Conservation (phyloP, 768 basidiomycete genomes). For the Pleurotus sapidus region DNA sequence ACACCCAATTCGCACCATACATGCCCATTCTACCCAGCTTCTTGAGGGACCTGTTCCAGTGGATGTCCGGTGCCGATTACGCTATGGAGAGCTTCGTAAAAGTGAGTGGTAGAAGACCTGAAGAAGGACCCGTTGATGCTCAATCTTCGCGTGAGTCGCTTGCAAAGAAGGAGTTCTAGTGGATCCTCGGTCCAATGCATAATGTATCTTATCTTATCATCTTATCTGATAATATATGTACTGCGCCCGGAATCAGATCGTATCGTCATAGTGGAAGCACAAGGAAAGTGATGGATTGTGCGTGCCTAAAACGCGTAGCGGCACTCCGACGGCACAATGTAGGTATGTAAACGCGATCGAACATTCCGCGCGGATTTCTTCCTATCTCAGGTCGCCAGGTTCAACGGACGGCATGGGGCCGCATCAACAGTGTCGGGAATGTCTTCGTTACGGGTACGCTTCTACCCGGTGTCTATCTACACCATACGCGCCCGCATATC, state of each 20-base stretch:
- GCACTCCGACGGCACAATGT: too few species aligned
- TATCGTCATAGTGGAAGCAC: too few species aligned
- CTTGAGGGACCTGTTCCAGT: conserved; percentile 69
- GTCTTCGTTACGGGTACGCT: not conserved
- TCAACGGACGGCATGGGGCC: not conserved
- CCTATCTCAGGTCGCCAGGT: not conserved
- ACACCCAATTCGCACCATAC: conserved; percentile 55
- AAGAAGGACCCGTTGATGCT: conserved; percentile 39
- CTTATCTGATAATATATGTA: not conserved
- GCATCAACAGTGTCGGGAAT: not conserved
- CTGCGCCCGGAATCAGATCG: not conserved
- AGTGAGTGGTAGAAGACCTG: conserved; percentile 52
- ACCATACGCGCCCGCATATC: not conserved
- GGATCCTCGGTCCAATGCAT: not conserved
- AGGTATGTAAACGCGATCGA: not conserved
- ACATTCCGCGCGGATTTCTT: not conserved
- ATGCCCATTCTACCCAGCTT: conserved; percentile 67
- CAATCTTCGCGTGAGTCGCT: not conserved
- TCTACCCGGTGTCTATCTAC: not conserved
- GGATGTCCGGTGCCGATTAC: conserved; percentile 67
- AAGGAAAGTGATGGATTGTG: too few species aligned
- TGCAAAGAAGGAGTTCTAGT: not conserved
- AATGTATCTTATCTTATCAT: not conserved
- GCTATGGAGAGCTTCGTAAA: conserved; percentile 71
- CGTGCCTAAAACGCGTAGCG: too few species aligned